Conservation (phyloP, 768 basidiomycete genomes). For the Boletus rex-veris region DNA sequence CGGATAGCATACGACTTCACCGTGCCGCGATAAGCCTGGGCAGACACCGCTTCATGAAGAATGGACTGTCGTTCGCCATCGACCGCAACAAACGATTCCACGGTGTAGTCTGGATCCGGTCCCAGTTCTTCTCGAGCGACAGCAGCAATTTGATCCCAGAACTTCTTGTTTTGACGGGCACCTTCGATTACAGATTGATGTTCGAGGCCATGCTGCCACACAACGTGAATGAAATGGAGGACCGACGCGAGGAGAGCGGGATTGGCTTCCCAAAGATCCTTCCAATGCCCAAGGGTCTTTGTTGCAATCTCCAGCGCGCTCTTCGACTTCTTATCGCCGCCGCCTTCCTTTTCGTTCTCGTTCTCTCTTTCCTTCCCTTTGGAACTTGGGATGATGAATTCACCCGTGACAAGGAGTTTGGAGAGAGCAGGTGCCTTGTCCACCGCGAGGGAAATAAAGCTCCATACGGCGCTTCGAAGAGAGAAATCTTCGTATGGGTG, state of each 20-base stretch:
- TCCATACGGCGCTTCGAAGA: slow-evolving; percentile 77
- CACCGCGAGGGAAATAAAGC: slow-evolving; percentile 74
- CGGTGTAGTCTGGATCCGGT: slow-evolving; percentile 65
- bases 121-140: slow-evolving; percentile 70
- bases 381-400: slow-evolving; percentile 49
- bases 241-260: slow-evolving; percentile 73
- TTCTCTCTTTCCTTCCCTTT: slow-evolving; percentile 39
- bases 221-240: slow-evolving; percentile 69
- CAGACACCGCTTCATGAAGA: slow-evolving; percentile 57
- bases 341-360: slow-evolving; percentile 20
- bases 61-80: slow-evolving; percentile 43
- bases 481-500: slow-evolving; percentile 77
- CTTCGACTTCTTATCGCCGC: slow-evolving; percentile 31
- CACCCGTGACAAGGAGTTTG: slow-evolving; percentile 72
- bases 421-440: slow-evolving; percentile 86
- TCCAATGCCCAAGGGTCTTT: slow-evolving; percentile 66
- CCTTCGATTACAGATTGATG: slow-evolving; percentile 58
- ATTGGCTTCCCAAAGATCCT: slow-evolving; percentile 71
- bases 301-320: slow-evolving; percentile 70
- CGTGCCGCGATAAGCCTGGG: slow-evolving; percentile 64
- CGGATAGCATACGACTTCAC: slow-evolving; percentile 74
- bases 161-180: slow-evolving; percentile 51
- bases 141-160: slow-evolving; percentile 69
- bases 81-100: slow-evolving; percentile 43
- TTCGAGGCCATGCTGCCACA: slow-evolving; percentile 79